These are phyloP conservation scores for Spencermartinsiella ligniputridi DNA, from an alignment of 1,139 yeast species.

Conservation along the genomic window DNA sequence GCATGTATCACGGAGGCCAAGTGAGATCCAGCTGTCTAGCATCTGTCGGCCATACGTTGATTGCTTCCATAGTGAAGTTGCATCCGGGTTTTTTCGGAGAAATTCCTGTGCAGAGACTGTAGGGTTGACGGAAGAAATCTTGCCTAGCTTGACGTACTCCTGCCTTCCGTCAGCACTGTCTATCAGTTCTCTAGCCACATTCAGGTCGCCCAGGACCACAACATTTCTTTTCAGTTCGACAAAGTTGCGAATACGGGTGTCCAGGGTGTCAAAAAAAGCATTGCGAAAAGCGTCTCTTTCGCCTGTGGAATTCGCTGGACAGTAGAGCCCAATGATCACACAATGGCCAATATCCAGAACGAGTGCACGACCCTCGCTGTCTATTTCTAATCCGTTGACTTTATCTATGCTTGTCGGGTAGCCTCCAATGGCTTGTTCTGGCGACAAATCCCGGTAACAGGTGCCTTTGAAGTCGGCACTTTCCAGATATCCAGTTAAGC, in stretches of 20 bases:
- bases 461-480: slow-evolving; percentile 25
- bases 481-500: slow-evolving; percentile 67
- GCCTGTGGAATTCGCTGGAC: slow-evolving; percentile 89
- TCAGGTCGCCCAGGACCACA: slow-evolving; percentile 81
- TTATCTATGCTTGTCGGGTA: slow-evolving; percentile 46
- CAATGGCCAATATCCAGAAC: slow-evolving; percentile 64
- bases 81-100: not conserved
- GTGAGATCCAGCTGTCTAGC: slow-evolving; percentile 31
- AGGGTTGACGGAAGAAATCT: slow-evolving; percentile 29
- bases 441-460: slow-evolving; percentile 24
- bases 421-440: slow-evolving; percentile 59
- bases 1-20: slow-evolving; percentile 59
- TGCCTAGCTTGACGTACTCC: slow-evolving; percentile 36
- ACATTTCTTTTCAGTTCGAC: slow-evolving; percentile 43
- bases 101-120: slow-evolving; percentile 17
- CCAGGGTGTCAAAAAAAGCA: slow-evolving; percentile 52
- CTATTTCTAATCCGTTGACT: slow-evolving; percentile 47
- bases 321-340: slow-evolving; percentile 69
- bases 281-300: slow-evolving; percentile 64
- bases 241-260: slow-evolving; percentile 57
- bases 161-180: slow-evolving; percentile 75
- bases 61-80: slow-evolving; percentile 23
- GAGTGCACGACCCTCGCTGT: slow-evolving; percentile 80
- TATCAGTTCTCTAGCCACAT: slow-evolving; percentile 70
- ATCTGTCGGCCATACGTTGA: slow-evolving; percentile 26